Base-by-base conservation (phyloP, 305 asterid species). In the Fraxinus sp. region DNA sequence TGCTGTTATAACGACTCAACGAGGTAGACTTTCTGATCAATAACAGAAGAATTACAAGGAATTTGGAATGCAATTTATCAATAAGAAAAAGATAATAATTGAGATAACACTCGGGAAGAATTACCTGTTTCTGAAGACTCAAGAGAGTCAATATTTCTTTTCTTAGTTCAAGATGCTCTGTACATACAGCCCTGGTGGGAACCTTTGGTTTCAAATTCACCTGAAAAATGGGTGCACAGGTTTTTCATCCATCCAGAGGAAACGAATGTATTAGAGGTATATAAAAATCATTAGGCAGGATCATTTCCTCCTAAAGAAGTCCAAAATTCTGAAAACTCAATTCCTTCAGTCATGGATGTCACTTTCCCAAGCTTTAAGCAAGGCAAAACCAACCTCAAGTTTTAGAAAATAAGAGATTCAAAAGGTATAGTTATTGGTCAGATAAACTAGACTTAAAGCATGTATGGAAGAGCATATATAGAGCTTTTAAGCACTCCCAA, bases 131-230 rank as follows among this genome's bases (percentile, higher is more conserved):
- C 88, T 96, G 99, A 89, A 96, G 97, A 88, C 92, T 92, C 90
- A 96, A 83, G 46, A 96, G 90, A 75, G 95, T 96, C 85, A 92
- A 71, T 86, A 96, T 96, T 90, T 96, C 99, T 91, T 94, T 93
- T 88, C 99, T 90, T 85, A 96, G 86, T 86, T 96, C 99, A 86
- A 96, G 99, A 90, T 94, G 99, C 92, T 96, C 98, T 0, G 91
- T 91, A 35, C 99, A 96, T 55, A 94, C 98, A 20, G 94, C 95
- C 86, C 92, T 93, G 24, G 99, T 96, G 77, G 99, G 98, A 84
- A 96, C 98, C 87, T 90, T 96, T 24, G 99, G 99, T 86, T 96
- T 96, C 89, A 96, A 91, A 88, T 94, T 93, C 82, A 96, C 97
- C 99, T 96, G 92, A 70, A 43, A 76, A 80, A 84, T 64, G 80